Conservation (phyloP, 352 stramenopile genomes). For the Phytophthora pini region DNA sequence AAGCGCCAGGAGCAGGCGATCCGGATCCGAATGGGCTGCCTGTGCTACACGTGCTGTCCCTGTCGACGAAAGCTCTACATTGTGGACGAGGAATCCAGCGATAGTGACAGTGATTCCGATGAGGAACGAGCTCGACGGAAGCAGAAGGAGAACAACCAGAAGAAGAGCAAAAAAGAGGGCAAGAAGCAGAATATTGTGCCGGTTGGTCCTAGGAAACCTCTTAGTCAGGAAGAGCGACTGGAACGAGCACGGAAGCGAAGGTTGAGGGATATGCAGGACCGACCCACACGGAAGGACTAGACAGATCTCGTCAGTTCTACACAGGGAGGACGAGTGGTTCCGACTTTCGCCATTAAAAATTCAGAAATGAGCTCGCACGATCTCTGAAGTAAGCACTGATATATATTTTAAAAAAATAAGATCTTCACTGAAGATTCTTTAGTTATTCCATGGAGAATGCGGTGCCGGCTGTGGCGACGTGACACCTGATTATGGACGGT, state of each 20-base stretch:
- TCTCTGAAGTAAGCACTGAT: not conserved
- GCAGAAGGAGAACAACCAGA: conserved; percentile 7
- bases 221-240: conserved; percentile 74
- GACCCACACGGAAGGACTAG: conserved; percentile 65
- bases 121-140: conserved; percentile 33
- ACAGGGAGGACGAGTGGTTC: too few species aligned
- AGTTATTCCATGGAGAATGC: too few species aligned
- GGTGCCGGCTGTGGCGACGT: not conserved
- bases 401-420: too few species aligned
- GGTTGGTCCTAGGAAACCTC: conserved; percentile 58
- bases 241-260: conserved; percentile 68
- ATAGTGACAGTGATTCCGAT: conserved; percentile 46
- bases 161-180: conserved; percentile 30
- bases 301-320: not conserved
- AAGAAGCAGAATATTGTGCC: conserved; percentile 64
- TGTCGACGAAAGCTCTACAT: conserved; percentile 66
- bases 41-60: conserved; percentile 72
- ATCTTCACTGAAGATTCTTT: too few species aligned
- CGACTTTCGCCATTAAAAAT: not conserved
- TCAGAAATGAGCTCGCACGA: not conserved
- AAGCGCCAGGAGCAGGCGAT: conserved; percentile 65
- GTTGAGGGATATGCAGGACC: conserved; percentile 73
- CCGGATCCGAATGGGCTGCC: conserved; percentile 71
- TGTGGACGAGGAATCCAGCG: conserved; percentile 46
- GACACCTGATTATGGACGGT: not conserved